These are phyloP conservation scores for Mortierella alpina DNA, from an alignment of 192 early-diverging fungal genomes.

Conservation along the genomic window DNA sequence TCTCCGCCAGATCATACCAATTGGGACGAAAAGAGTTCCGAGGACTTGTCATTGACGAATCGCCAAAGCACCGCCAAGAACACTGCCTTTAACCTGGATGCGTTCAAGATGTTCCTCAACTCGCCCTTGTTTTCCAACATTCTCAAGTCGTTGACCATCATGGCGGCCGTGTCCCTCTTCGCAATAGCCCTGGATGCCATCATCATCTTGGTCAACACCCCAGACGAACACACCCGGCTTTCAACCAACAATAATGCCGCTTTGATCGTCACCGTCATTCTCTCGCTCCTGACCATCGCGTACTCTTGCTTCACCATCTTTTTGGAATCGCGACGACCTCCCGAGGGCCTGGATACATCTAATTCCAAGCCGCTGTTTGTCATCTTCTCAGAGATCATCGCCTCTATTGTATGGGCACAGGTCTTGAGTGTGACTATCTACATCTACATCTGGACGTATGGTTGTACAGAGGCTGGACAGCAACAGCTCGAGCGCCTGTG, in stretches of 20 bases:
- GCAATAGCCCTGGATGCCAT: conserved; percentile 36
- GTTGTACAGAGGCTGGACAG: conserved; percentile 17
- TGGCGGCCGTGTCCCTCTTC: conserved; percentile 38
- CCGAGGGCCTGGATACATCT: conserved; percentile 40
- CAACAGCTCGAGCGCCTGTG: conserved; percentile 15
- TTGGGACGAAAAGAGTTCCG: conserved; percentile 49
- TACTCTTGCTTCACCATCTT: conserved; percentile 54
- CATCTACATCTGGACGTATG: conserved; percentile 53
- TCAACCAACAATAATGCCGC: conserved; percentile 36
- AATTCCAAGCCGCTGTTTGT: conserved; percentile 45
- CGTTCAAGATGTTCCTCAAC: conserved; percentile 39
- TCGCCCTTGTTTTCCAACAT: conserved; percentile 49
- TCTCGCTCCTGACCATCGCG: conserved; percentile 37
- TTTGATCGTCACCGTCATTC: conserved; percentile 23
- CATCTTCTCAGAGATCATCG: conserved; percentile 51
- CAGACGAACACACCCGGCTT: conserved; percentile 11
- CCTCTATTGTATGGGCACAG: conserved; percentile 46
- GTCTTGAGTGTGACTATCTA: conserved; percentile 39
- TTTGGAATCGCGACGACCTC: conserved; percentile 45
- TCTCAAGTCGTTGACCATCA: conserved; percentile 30
- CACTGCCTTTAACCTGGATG: conserved; percentile 43
- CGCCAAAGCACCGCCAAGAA: conserved; percentile 12
- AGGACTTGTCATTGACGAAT: conserved; percentile 4
- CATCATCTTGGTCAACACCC: conserved; percentile 22
- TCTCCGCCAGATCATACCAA: conserved; percentile 26